Conservation (phyloP, 352 stramenopile species). For the Phytophthora agathidicida region DNA sequence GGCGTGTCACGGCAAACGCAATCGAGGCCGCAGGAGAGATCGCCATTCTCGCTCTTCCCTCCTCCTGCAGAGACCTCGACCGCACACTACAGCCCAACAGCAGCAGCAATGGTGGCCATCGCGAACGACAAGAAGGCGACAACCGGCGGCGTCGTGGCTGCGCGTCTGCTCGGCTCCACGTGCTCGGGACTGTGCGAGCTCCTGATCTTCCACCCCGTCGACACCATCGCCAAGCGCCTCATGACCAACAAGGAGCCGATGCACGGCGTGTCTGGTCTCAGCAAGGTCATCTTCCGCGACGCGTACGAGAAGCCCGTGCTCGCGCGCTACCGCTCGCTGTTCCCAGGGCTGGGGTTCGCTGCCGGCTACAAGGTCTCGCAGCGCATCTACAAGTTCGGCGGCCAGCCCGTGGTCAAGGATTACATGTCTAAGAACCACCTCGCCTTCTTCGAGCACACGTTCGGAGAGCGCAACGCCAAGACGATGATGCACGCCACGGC, state of each 20-base stretch:
- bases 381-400: slow-evolving; percentile 97
- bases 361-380: slow-evolving; percentile 97
- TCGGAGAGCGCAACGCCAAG: slow-evolving; percentile 93
- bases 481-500: slow-evolving; percentile 93
- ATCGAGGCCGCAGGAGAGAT: slow-evolving; percentile 1
- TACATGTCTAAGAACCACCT: slow-evolving; percentile 91
- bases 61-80: slow-evolving; percentile 11
- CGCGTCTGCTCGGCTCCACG: slow-evolving; percentile 91
- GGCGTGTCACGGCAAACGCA: slow-evolving; percentile 11
- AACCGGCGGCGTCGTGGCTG: slow-evolving; percentile 56
- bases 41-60: slow-evolving; percentile 27
- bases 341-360: slow-evolving; percentile 93
- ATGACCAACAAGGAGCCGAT: slow-evolving; percentile 92
- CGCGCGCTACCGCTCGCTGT: slow-evolving; percentile 87
- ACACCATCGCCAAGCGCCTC: slow-evolving; percentile 95
- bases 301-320: slow-evolving; percentile 79
- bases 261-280: slow-evolving; percentile 55
- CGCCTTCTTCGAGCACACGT: slow-evolving; percentile 87
- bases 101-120: slow-evolving; percentile 52
- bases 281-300: slow-evolving; percentile 91
- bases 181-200: slow-evolving; percentile 94
- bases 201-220: slow-evolving; percentile 95
- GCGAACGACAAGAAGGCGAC: slow-evolving; percentile 49
- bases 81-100: background rate
- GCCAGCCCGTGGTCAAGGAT: slow-evolving; percentile 94